These are phyloP conservation scores for Andrographis paniculata DNA, from an alignment of 305 asterid genomes.

Conservation along the genomic window DNA sequence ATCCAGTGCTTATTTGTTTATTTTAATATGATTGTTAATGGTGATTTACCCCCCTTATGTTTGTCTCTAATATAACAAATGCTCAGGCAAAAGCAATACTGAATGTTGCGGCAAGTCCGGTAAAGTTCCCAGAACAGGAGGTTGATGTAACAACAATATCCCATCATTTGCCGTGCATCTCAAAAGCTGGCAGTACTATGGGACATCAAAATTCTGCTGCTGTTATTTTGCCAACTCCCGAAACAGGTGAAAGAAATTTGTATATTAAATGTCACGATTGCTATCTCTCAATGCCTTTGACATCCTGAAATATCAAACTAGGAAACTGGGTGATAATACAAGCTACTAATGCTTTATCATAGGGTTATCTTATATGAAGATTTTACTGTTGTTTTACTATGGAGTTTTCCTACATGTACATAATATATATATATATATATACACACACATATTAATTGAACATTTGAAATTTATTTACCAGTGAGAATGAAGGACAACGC, in stretches of 20 bases:
- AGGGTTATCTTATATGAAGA: not conserved
- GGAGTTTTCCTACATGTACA: not conserved
- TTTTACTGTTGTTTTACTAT: not conserved
- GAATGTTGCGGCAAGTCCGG: constrained; percentile 77
- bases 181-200: constrained; percentile 36
- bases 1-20: not conserved
- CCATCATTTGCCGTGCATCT: constrained; percentile 39
- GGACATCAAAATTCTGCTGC: constrained; percentile 41
- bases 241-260: constrained; percentile 44
- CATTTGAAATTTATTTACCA: constrained; percentile 27
- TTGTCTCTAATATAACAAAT: constrained; percentile 9
- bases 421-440: too few species aligned
- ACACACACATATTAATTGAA: constrained; percentile 10
- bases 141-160: constrained; percentile 29
- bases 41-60: not conserved
- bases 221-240: constrained; percentile 40
- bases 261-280: not conserved
- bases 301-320: constrained; percentile 12
- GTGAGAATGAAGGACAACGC: constrained; percentile 40
- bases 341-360: not conserved
- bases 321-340: constrained; percentile 7
- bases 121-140: constrained; percentile 39
- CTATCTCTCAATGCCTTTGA: not conserved
- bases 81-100: constrained; percentile 58
- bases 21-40: not conserved